Percentiles rank a stretch among this genome's conserved stretches.
These are phyloP conservation scores for Porcisia hertigi DNA, from an alignment of 208 protist species.

Conservation along the genomic window DNA sequence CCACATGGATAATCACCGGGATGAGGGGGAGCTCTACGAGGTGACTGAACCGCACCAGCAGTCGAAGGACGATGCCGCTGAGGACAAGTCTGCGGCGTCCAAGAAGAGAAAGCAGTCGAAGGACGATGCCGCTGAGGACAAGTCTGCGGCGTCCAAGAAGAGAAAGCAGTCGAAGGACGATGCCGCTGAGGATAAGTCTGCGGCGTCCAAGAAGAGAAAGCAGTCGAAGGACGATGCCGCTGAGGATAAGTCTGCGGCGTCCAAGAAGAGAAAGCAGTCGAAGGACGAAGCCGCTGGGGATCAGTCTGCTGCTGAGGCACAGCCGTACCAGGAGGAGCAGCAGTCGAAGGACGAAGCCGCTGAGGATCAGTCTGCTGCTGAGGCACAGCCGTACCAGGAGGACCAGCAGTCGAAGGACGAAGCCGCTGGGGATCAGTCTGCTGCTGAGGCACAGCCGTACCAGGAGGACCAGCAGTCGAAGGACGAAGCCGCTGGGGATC, in stretches of 20 bases:
- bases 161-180: too few relatives aligned
- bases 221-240: too few relatives aligned
- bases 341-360: background rate
- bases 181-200: too few relatives aligned
- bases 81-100: background rate
- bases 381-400: background rate
- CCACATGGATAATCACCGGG: background rate
- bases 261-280: too few relatives aligned
- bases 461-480: background rate
- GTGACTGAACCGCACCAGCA: constrained; percentile 16
- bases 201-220: too few relatives aligned
- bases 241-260: too few relatives aligned
- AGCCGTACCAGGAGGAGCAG: too few relatives aligned
- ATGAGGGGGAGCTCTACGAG: constrained; percentile 3
- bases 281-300: too few relatives aligned
- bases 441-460: background rate
- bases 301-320: too few relatives aligned
- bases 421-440: background rate
- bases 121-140: too few relatives aligned
- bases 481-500: constrained; percentile 15
- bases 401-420: background rate
- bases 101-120: too few relatives aligned
- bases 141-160: too few relatives aligned
- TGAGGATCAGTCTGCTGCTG: background rate
- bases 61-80: constrained; percentile 3